Evolutionary conservation across 352 stramenopile genomes (phyloP).

Genomic region (Pythium rhizo-oryzae): DNA sequence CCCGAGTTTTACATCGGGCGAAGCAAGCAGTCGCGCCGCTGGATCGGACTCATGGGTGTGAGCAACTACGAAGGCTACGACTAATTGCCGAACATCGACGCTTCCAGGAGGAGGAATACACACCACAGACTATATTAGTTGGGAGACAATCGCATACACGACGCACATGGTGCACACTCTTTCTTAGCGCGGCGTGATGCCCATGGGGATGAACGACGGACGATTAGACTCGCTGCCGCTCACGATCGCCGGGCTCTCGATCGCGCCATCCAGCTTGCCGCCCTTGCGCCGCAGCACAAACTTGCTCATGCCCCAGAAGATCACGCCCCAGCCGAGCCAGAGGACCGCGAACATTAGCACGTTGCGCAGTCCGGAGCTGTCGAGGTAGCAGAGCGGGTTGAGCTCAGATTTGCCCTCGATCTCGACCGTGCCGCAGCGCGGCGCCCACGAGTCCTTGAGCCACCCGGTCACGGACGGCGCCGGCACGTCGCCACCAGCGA

Average conservation of each 20-base stretch:
- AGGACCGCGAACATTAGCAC: slow-evolving; percentile 76
- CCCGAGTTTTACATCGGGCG: slow-evolving; percentile 12
- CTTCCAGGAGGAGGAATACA: too few species aligned
- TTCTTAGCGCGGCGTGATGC: slow-evolving; percentile 13
- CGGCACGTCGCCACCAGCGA: slow-evolving; percentile 94
- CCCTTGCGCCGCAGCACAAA: slow-evolving; percentile 33
- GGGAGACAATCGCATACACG: background rate
- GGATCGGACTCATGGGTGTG: slow-evolving; percentile 13
- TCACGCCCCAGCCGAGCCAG: slow-evolving; percentile 68
- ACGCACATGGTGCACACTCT: too few species aligned
- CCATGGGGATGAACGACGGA: slow-evolving; percentile 12
- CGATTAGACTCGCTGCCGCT: slow-evolving; percentile 17
- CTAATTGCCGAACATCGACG: background rate
- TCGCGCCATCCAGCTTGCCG: slow-evolving; percentile 1
- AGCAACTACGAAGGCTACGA: background rate
- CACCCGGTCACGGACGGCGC: slow-evolving; percentile 91
- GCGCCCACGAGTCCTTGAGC: slow-evolving; percentile 92
- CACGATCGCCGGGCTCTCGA: slow-evolving; percentile 14
- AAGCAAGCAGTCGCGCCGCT: slow-evolving; percentile 7
- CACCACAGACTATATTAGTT: background rate
- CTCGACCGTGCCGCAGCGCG: slow-evolving; percentile 78
- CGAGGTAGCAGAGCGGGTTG: slow-evolving; percentile 62
- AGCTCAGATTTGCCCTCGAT: slow-evolving; percentile 56
- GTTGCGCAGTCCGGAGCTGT: slow-evolving; percentile 55
- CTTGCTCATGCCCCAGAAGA: slow-evolving; percentile 53